Evolutionary conservation across 768 basidiomycete genomes (phyloP), one percentile per base, ranked within the genome.

Genomic region (Calocybe gangraenosa): DNA sequence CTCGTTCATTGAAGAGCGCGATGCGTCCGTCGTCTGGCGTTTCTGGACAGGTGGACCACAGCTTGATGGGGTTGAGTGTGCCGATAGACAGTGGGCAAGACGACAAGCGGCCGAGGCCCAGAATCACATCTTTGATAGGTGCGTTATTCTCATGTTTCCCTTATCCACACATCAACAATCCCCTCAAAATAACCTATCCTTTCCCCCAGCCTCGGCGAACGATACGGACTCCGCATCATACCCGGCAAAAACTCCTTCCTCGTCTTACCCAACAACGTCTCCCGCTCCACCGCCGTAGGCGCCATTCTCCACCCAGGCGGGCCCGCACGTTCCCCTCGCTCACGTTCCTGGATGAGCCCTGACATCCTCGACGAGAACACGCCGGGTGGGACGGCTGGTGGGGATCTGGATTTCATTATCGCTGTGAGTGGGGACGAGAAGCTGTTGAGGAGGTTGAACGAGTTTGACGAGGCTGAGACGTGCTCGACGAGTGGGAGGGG

Each of bases 31-130:
- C 49, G 78, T 91, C 3, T 93, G 90, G 87, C 76, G 88, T 0
- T 93, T 84, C 73, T 90, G 85, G 83, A 84, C 81, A 0, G 82
- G 71, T 2, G 65, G 60, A 18, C 46, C 62, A 13, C 50, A 39
- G 4, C 40, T 38, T 1, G 48, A 53, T 21, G 54, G 52, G 13
- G 36, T 54, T 13, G 74, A 79, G 30, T 65, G 67, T 32, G 61
- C 79, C 0, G 86, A 88, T 55, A 72, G 83, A 9, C 79, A 78
- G 45, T 93, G 91, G 91, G 91, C 89, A 0, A 75, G 84, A 23
- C 69, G 91, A 17, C 90, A 92, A 59, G 91, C 91, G 1, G 87
- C 88, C 0, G 90, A 92, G 60, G 91, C 91, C 17, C 91, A 92
- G 64, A 93, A 93, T 64, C 91, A 92, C 56, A 88, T 92, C 51